These are phyloP conservation scores for Aspergillus conjunctus DNA, from an alignment of 495 filamentous ascomycete genomes.

Conservation along the genomic window DNA sequence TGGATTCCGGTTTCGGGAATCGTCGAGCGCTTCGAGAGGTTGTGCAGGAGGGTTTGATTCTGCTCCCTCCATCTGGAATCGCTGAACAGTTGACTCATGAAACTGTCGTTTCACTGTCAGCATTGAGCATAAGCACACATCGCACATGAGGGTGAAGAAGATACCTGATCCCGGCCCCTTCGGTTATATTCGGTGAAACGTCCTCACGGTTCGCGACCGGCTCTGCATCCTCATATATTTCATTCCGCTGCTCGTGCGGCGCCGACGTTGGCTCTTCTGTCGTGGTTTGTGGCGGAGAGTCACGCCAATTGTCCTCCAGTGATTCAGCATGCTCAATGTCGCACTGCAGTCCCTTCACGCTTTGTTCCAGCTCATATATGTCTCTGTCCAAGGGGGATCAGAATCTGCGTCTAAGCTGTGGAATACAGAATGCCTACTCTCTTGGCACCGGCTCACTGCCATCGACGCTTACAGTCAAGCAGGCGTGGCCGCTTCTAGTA, in stretches of 20 bases:
- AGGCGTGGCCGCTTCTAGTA: slow-evolving; percentile 25
- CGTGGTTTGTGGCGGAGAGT: background rate
- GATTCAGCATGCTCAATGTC: slow-evolving; percentile 1
- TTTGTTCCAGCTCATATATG: slow-evolving; percentile 29
- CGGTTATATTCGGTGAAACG: slow-evolving; percentile 26
- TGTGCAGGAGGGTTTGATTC: slow-evolving; percentile 28
- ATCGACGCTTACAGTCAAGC: slow-evolving; percentile 26
- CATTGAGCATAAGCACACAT: background rate
- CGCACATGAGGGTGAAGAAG: background rate
- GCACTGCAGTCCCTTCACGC: slow-evolving; percentile 9
- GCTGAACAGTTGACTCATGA: slow-evolving; percentile 31
- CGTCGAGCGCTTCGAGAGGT: slow-evolving; percentile 23
- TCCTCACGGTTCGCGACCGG: background rate
- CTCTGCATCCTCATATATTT: slow-evolving; percentile 1
- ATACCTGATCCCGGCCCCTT: slow-evolving; percentile 32
- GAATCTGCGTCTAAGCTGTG: background rate
- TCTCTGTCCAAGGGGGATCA: slow-evolving; percentile 13
- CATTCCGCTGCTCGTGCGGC: slow-evolving; percentile 14
- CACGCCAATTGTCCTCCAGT: background rate
- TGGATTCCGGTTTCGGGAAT: slow-evolving; percentile 24
- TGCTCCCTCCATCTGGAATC: slow-evolving; percentile 32
- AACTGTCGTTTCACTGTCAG: slow-evolving; percentile 18
- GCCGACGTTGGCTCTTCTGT: background rate
- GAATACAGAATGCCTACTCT: slow-evolving; percentile 15
- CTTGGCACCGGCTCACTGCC: slow-evolving; percentile 24